A percentile compares a stretch with the other conserved stretches of the same genome.
These are phyloP conservation scores for Blastomyces percursus DNA, from an alignment of 2,329 filamentous ascomycete species.

Conservation along the genomic window DNA sequence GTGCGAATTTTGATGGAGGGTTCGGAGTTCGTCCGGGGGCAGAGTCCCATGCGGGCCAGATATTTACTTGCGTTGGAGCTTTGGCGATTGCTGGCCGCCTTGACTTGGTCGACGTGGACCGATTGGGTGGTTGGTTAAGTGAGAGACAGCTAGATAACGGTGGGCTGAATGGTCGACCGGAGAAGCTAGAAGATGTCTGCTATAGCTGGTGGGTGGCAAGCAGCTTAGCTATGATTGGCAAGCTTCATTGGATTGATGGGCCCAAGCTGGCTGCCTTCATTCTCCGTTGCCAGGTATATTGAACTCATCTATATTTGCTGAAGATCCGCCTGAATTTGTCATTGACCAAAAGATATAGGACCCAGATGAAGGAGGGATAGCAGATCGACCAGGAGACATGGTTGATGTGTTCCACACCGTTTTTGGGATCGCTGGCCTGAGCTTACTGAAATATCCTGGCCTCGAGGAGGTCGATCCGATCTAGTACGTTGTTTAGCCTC, in stretches of 20 bases:
- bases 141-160: conserved; percentile 81
- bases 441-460: conserved; percentile 66
- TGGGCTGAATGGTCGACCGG: conserved; percentile 84
- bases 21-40: conserved; percentile 84
- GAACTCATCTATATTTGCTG: neutral
- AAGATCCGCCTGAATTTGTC: conserved; percentile 8
- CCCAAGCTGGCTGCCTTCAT: conserved; percentile 72
- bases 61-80: conserved; percentile 86
- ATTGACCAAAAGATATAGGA: conserved; percentile 41
- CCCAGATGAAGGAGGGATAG: conserved; percentile 67
- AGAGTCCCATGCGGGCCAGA: conserved; percentile 89
- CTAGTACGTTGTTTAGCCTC: conserved; percentile 49
- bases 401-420: conserved; percentile 95
- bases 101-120: conserved; percentile 71
- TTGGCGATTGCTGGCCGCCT: conserved; percentile 72
- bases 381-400: conserved; percentile 85
- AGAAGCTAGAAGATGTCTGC: conserved; percentile 93
- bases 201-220: conserved; percentile 99
- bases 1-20: conserved; percentile 87
- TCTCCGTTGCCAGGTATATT: conserved; percentile 60
- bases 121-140: conserved; percentile 79
- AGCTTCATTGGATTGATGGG: conserved; percentile 86
- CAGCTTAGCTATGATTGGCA: conserved; percentile 78
- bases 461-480: conserved; percentile 74
- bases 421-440: conserved; percentile 81